These are phyloP conservation scores for Bidens hawaiensis DNA, from an alignment of 140 eudicot genomes.

Conservation along the genomic window DNA sequence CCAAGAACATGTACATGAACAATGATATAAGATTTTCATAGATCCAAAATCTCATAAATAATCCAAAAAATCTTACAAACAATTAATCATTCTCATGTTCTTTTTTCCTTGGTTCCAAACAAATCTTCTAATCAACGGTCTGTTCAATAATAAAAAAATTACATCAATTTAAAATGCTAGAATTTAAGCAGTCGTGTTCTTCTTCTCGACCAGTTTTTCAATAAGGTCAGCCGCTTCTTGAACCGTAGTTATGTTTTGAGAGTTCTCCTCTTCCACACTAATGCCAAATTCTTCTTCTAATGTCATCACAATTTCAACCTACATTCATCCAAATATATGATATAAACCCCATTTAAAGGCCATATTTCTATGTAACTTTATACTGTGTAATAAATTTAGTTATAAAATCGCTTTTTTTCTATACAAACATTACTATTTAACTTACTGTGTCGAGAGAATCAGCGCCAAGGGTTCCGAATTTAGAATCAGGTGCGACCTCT, in stretches of 20 bases:
- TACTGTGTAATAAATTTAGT: too few relatives aligned
- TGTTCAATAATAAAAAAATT: not conserved
- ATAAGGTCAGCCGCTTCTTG: conserved; percentile 93
- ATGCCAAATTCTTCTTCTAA: conserved; percentile 83
- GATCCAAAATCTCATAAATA: not conserved
- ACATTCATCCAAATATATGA: conserved; percentile 4
- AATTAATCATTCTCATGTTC: not conserved
- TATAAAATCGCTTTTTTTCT: too few relatives aligned
- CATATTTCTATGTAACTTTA: too few relatives aligned
- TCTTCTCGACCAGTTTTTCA: conserved; percentile 56
- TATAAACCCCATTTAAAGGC: too few relatives aligned
- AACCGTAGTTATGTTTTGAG: conserved; percentile 75
- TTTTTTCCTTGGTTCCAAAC: not conserved
- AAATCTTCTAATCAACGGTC: conserved; percentile 10
- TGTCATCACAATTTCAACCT: conserved; percentile 97
- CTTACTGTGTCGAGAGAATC: conserved; percentile 81
- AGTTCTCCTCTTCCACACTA: conserved; percentile 82
- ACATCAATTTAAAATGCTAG: not conserved
- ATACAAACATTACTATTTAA: too few relatives aligned
- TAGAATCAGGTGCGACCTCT: conserved; percentile 50
- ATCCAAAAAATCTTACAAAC: conserved; percentile 22
- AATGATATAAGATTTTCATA: not conserved
- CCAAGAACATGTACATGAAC: not conserved
- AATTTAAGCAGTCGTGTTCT: conserved; percentile 23
- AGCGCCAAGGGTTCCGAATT: conserved; percentile 64